Conservation (phyloP, 768 basidiomycete genomes). For the Hygrocybe punicea region DNA sequence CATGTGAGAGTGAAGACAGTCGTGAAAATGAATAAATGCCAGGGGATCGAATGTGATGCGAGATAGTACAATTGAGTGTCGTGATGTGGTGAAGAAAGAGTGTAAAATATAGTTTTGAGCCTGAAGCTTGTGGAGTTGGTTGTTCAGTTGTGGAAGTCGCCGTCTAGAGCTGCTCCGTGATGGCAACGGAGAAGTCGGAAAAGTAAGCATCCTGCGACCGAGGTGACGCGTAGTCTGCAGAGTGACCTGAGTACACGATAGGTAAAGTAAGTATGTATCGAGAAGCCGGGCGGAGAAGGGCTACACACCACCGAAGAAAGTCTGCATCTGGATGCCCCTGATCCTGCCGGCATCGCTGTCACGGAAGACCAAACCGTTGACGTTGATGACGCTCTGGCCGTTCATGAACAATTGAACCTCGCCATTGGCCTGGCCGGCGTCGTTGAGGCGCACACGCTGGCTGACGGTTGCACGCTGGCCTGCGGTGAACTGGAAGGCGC, state of each 20-base stretch:
- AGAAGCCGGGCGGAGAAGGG: conserved; percentile 8
- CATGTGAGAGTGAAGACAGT: too few relatives aligned
- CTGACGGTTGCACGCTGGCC: conserved; percentile 68
- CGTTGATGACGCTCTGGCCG: conserved; percentile 61
- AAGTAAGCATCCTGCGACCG: conserved; percentile 62
- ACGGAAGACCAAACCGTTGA: conserved; percentile 53
- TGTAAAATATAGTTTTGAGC: too few relatives aligned
- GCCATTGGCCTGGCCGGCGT: conserved; percentile 65
- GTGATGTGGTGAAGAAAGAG: too few relatives aligned
- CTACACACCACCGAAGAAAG: conserved; percentile 64
- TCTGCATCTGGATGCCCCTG: conserved; percentile 68
- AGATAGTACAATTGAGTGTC: too few relatives aligned
- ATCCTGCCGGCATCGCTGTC: conserved; percentile 48
- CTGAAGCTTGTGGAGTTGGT: too few relatives aligned
- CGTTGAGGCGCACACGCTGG: conserved; percentile 73
- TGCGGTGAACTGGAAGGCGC: conserved; percentile 58
- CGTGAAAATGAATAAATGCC: too few relatives aligned
- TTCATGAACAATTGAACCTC: conserved; percentile 65
- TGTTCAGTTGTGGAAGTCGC: too few relatives aligned
- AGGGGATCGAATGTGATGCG: too few relatives aligned
- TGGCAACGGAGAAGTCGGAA: conserved; percentile 66
- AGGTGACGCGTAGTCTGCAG: conserved; percentile 52
- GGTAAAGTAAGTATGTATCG: conserved; percentile 1
- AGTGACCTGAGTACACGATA: conserved; percentile 37
- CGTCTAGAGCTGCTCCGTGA: conserved; percentile 45